A percentile compares a stretch with the other conserved stretches of the same genome.
phyloP scores from a whole-genome alignment of 129 eudicot species.

The Arctium minus region DNA sequence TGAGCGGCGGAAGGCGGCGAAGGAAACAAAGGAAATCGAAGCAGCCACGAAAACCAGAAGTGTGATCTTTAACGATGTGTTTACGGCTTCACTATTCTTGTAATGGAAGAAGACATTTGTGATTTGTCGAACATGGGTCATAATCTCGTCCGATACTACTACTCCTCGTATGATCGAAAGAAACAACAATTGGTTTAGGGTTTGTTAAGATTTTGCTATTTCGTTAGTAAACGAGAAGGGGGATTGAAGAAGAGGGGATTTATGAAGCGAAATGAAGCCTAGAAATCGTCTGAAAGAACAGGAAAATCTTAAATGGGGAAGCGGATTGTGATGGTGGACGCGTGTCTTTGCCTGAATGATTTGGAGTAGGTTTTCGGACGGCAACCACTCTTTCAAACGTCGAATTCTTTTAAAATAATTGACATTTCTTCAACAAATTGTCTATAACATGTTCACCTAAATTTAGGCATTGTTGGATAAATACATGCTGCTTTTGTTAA shows the following conservation, averaged over 20 bases:
- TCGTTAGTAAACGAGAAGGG: neutral
- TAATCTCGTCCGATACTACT: conserved; percentile 13
- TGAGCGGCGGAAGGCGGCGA: conserved; percentile 27
- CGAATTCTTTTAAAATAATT: neutral
- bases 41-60: conserved; percentile 19
- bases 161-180: conserved; percentile 19
- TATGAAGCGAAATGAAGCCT: neutral
- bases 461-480: too few species aligned
- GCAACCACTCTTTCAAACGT: neutral
- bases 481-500: too few species aligned
- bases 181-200: neutral
- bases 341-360: conserved; percentile 8
- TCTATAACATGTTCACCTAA: too few species aligned
- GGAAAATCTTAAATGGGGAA: conserved; percentile 3
- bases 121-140: conserved; percentile 24
- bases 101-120: conserved; percentile 11
- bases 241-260: neutral
- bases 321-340: neutral
- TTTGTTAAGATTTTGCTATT: neutral
- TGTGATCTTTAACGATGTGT: conserved; percentile 31
- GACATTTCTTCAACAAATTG: too few species aligned
- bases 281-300: conserved; percentile 8
- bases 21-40: conserved; percentile 32
- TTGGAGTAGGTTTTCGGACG: conserved; percentile 19
- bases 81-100: conserved; percentile 31